These are phyloP conservation scores for Ceratobasidium sp. DNA, from an alignment of 1,284 basidiomycete species.

Conservation along the genomic window DNA sequence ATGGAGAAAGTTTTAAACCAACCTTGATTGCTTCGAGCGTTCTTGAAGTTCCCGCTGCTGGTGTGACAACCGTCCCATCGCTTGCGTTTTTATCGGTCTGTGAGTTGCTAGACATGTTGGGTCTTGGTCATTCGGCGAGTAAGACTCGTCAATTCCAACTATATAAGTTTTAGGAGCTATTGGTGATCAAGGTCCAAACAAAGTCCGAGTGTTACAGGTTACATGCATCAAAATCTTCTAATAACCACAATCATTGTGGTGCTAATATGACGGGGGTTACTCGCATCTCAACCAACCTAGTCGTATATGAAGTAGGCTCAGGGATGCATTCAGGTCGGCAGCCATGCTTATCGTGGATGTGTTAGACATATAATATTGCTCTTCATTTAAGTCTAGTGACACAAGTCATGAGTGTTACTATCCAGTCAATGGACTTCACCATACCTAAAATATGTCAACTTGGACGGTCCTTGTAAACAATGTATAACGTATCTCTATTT, in stretches of 20 bases:
- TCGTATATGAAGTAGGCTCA: no score
- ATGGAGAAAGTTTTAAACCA: background rate
- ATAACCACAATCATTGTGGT: no score
- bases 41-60: constrained; percentile 27
- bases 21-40: constrained; percentile 34
- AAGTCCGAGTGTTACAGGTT: constrained; percentile 18
- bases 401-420: no score
- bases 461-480: background rate
- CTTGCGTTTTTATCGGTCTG: background rate
- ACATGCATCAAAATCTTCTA: background rate
- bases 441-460: no score
- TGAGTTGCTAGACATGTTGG: constrained; percentile 10
- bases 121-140: background rate
- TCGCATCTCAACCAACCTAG: no score
- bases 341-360: no score
- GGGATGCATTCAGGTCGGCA: no score
- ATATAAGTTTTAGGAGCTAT: background rate
- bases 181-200: no score
- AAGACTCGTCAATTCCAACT: background rate
- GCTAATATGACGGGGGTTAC: no score
- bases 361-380: no score
- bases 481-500: background rate
- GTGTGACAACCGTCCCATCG: constrained; percentile 21
- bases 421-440: no score
- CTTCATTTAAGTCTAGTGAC: no score